Percentiles rank a stretch among this genome's conserved stretches.
Conservation (phyloP, 768 basidiomycete species). For the Russula griseocarnosa region DNA sequence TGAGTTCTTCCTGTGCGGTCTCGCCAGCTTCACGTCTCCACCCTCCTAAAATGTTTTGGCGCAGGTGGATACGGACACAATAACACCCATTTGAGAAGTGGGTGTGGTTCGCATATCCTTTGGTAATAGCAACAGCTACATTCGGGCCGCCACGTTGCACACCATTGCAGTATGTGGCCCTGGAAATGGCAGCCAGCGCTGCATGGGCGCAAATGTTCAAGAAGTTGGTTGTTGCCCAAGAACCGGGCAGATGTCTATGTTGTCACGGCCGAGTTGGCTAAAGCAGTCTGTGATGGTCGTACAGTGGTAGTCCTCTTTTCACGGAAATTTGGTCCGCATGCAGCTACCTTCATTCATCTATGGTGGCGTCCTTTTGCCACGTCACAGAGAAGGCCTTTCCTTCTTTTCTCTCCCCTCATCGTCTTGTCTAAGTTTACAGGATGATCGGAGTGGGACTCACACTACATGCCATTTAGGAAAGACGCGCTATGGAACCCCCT, state of each 20-base stretch:
- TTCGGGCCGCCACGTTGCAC: background rate
- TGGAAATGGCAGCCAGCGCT: background rate
- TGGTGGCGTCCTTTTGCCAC: background rate
- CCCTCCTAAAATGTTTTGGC: too few relatives aligned
- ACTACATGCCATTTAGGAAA: background rate
- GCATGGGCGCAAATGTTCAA: conserved; percentile 1
- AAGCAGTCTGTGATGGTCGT: background rate
- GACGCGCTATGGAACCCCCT: background rate
- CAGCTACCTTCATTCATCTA: background rate
- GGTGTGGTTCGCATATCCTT: background rate
- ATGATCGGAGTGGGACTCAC: background rate
- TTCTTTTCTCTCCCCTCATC: background rate
- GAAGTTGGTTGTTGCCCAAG: background rate
- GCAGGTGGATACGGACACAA: background rate
- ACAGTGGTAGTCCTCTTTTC: background rate
- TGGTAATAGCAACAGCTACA: too few relatives aligned
- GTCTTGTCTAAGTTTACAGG: background rate
- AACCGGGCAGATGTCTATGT: background rate
- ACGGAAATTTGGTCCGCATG: background rate
- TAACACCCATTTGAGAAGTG: background rate
- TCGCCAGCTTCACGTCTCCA: background rate
- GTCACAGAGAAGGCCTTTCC: background rate
- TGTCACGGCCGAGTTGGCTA: background rate
- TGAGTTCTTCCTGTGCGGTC: background rate
- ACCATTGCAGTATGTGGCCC: too few relatives aligned